Base-by-base conservation (phyloP, 1,139 yeast species). In the Chernovozyma sophiae-reginae region DNA sequence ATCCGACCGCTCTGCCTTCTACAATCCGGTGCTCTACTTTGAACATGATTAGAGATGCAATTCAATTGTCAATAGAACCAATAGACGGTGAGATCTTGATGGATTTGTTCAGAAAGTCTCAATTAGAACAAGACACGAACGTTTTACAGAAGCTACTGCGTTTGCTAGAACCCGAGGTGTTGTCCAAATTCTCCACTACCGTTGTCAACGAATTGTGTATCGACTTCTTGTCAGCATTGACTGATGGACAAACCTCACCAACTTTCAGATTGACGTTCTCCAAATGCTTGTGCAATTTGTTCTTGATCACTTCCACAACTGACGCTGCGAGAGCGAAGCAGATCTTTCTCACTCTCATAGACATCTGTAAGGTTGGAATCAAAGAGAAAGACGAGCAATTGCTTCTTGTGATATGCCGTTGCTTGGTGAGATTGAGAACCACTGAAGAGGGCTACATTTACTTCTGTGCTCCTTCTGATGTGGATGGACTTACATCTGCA, bases 401-500 rank as follows among this genome's bases (percentile, higher is more conserved):
- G 1, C 62, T 79, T 37, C 55, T 81, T 22, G 63, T 72, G 3
- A 61, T 79, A 2, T 68, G 81, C 15, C 69, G 82, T 36, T 62
- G 78, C 15, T 56, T 84, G 38, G 62, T 74, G 13, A 64, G 90
- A 41, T 58, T 83, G 2, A 62, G 94, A 36, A 67, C 65, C 1
- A 74, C 83, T 1, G 50, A 62, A 4, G 72, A 69, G 25, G 68
- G 68, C 12, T 58, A 56, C 25, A 55, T 82, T 1, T 77, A 67
- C 47, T 59, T 83, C 31, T 63, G 78, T 0, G 63, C 68, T 12
- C 85, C 86, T 3, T 58, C 60, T 1, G 86, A 83, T 49, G 77
- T 81, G 69, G 82, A 77, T 35, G 89, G 87, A 0, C 58, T 83
- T 22, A 74, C 87, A 3, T 72, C 79, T 3, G 72, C 79, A 0